Conservation (phyloP, 148 eudicot genomes). For the Salicornia ramosissima region DNA sequence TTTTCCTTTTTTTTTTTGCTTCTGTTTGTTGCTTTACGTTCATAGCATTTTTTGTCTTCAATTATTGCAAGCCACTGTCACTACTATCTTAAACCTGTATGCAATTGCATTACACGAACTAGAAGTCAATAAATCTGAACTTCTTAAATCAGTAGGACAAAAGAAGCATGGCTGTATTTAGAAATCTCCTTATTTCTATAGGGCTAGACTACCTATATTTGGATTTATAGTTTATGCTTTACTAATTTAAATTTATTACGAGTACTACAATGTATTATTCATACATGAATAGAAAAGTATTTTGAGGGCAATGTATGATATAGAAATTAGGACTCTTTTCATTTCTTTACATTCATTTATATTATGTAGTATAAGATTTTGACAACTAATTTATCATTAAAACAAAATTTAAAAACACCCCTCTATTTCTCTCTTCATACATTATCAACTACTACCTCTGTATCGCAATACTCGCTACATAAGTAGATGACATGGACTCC, state of each 20-base stretch:
- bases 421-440: too few species aligned
- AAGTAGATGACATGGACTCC: too few species aligned
- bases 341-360: too few species aligned
- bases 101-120: constrained; percentile 9
- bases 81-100: constrained; percentile 13
- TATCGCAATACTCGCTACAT: too few species aligned
- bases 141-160: constrained; percentile 3
- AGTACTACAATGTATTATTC: background rate
- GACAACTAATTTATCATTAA: too few species aligned
- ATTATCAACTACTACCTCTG: too few species aligned
- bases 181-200: constrained; percentile 3
- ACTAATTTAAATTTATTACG: background rate
- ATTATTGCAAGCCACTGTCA: constrained; percentile 20
- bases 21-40: constrained; percentile 34
- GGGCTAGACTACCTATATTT: background rate
- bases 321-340: too few species aligned
- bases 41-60: constrained; percentile 21
- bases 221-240: background rate
- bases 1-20: constrained; percentile 9
- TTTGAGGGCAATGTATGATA: background rate
- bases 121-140: background rate
- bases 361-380: too few species aligned
- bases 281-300: background rate
- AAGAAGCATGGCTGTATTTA: constrained; percentile 5
- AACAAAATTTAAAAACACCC: too few species aligned